Base-by-base conservation (phyloP, 352 stramenopile species). In the Phytophthora niederhauseri region DNA sequence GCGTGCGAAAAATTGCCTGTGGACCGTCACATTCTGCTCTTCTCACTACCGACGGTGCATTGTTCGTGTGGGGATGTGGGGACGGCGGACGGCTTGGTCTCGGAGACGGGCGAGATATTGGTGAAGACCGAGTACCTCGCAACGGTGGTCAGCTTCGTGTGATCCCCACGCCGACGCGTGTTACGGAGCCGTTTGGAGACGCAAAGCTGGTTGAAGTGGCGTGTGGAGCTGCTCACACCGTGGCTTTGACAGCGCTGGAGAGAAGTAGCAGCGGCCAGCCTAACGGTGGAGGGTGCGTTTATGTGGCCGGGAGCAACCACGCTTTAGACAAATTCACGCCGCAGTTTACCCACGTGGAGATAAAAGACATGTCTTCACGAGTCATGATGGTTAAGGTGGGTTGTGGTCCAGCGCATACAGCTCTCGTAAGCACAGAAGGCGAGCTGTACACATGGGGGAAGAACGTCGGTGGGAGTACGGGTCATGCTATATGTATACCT, bases 401-500 rank as follows among this genome's bases (percentile, higher is more conserved):
- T 30, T 95, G 87, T 60, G 87, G 87, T 2, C 81, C 81, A 41
- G 80, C 82, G 0, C 85, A 94, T 50, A 93, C 87, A 0, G 85
- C 85, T 0, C 53, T 91, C 20, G 79, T 95, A 15, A 90, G 54
- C 17, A 64, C 62, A 5, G 73, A 92, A 19, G 87, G 87, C 0
- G 87, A 95, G 62, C 50, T 95, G 0, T 85, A 87, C 36, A 90
- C 85, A 7, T 95, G 87, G 87, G 87, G 87, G 11, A 91, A 80
- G 50, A 95, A 95, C 49, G 63, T 76, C 2, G 73, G 80, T 46
- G 87, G 87, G 0, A 90, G 83, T 54, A 90, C 85, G 3, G 87
- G 85, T 0, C 85, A 95, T 22, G 58, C 68, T 0, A 28, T 89
- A 6, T 60, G 61, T 1, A 49, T 86, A 2, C 64, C 72, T 14